Evolutionary conservation across 495 filamentous ascomycete genomes (phyloP).

Genomic region (Clohesyomyces aquaticus): DNA sequence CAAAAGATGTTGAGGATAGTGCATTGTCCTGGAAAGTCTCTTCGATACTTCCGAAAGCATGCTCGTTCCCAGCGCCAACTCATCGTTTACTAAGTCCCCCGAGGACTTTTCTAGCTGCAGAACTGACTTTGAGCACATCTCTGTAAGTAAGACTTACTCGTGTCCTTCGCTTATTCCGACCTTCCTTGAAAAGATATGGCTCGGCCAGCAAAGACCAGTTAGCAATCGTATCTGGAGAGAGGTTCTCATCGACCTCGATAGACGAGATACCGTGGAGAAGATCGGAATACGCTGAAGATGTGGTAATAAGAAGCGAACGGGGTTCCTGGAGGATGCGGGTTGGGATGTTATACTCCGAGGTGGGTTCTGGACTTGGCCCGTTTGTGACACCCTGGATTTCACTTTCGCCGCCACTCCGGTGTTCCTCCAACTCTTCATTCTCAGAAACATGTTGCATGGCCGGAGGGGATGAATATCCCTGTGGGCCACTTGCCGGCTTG

Average conservation of each 20-base stretch:
- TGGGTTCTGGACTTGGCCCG: background rate
- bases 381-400: background rate
- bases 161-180: constrained; percentile 63
- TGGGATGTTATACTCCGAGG: constrained; percentile 22
- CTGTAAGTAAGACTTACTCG: constrained; percentile 89
- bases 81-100: constrained; percentile 23
- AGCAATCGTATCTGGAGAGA: constrained; percentile 60
- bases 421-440: no score
- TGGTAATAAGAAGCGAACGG: constrained; percentile 53
- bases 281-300: constrained; percentile 43
- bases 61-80: no score
- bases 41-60: no score
- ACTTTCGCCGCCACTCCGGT: background rate
- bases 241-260: constrained; percentile 44
- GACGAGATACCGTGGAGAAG: constrained; percentile 50
- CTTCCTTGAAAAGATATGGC: constrained; percentile 51
- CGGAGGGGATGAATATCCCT: background rate
- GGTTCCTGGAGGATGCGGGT: constrained; percentile 86
- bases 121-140: constrained; percentile 86
- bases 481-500: constrained; percentile 51
- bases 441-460: no score
- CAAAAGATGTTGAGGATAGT: background rate
- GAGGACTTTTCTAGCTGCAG: constrained; percentile 58
- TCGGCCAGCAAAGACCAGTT: constrained; percentile 84
- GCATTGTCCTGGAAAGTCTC: no score